Conservation (phyloP, 208 protist genomes). For the Leptomonas pyrrhocoris region DNA sequence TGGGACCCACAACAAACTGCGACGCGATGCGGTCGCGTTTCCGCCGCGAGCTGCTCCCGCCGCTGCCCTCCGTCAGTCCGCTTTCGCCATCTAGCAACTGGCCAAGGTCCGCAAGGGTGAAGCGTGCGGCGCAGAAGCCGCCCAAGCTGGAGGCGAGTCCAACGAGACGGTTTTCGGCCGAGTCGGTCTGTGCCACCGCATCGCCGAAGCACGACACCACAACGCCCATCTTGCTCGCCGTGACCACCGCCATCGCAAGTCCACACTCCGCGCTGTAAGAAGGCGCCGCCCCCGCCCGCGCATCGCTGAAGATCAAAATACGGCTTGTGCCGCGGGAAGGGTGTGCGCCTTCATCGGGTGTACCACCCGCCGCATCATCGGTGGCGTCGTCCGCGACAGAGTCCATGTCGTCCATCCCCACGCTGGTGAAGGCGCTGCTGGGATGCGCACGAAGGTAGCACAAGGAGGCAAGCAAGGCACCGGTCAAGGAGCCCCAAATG, state of each 20-base stretch:
- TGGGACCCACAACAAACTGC: constrained; percentile 59
- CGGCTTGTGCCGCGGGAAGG: constrained; percentile 3
- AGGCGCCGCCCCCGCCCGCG: constrained; percentile 13
- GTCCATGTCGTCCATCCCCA: constrained; percentile 2
- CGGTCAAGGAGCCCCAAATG: constrained; percentile 62
- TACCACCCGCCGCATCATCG: not conserved
- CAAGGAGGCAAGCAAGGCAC: constrained; percentile 60
- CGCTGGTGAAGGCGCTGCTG: not conserved
- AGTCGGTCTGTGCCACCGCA: constrained; percentile 18
- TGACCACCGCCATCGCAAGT: constrained; percentile 53
- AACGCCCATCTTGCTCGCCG: constrained; percentile 37
- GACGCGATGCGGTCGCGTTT: constrained; percentile 61
- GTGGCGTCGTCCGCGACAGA: not conserved
- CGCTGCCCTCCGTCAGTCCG: not conserved
- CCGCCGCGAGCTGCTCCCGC: constrained; percentile 7
- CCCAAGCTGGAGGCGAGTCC: constrained; percentile 44
- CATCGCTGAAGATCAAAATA: constrained; percentile 73
- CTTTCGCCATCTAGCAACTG: constrained; percentile 37
- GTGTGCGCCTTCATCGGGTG: not conserved
- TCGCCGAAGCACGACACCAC: constrained; percentile 63
- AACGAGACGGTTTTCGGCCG: constrained; percentile 32
- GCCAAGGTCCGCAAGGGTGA: constrained; percentile 36
- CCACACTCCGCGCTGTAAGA: constrained; percentile 69
- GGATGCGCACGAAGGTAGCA: constrained; percentile 56
- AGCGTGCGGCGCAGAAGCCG: constrained; percentile 39